These are phyloP conservation scores for Aspergillus sp. DNA, from an alignment of 2,329 filamentous ascomycete genomes.

Conservation along the genomic window DNA sequence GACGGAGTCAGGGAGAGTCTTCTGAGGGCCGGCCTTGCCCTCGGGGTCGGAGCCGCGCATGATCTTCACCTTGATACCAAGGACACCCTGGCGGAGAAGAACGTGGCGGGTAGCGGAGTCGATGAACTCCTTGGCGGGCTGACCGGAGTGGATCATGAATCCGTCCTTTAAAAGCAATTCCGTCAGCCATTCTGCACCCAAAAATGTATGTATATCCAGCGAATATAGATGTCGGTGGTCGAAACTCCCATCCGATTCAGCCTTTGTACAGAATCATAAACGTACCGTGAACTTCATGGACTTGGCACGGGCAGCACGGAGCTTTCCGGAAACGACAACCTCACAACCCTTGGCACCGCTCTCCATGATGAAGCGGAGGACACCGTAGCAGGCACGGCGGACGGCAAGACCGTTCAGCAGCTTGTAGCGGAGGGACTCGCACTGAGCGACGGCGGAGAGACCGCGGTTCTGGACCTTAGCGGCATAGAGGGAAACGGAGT, in stretches of 20 bases:
- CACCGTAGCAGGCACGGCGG: slow-evolving; percentile 98
- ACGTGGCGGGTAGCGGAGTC: slow-evolving; percentile 98
- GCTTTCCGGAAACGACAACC: slow-evolving; percentile 98
- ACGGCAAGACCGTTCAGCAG: slow-evolving; percentile 99
- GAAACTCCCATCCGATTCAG: neutral
- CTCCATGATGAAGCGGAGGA: slow-evolving; percentile 99
- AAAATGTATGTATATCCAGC: neutral
- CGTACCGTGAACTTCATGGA: slow-evolving; percentile 99
- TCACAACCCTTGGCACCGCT: slow-evolving; percentile 99
- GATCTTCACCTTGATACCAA: slow-evolving; percentile 99
- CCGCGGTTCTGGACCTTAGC: slow-evolving; percentile 99
- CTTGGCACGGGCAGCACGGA: slow-evolving; percentile 98
- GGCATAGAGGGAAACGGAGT: slow-evolving; percentile 99
- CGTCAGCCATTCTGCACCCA: slow-evolving; percentile 8
- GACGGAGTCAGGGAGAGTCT: slow-evolving; percentile 96
- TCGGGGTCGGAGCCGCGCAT: slow-evolving; percentile 99
- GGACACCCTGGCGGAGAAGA: slow-evolving; percentile 97
- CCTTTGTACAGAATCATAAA: slow-evolving; percentile 13
- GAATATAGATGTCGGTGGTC: too few species aligned
- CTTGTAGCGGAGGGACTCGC: slow-evolving; percentile 99
- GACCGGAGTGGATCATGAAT: slow-evolving; percentile 99
- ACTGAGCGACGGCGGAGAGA: slow-evolving; percentile 99
- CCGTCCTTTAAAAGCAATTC: slow-evolving; percentile 60
- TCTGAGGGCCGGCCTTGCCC: slow-evolving; percentile 96
- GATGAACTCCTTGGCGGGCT: slow-evolving; percentile 99